These are phyloP conservation scores for Blastobotrys parvus DNA, from an alignment of 805 yeast genomes.

Conservation along the genomic window DNA sequence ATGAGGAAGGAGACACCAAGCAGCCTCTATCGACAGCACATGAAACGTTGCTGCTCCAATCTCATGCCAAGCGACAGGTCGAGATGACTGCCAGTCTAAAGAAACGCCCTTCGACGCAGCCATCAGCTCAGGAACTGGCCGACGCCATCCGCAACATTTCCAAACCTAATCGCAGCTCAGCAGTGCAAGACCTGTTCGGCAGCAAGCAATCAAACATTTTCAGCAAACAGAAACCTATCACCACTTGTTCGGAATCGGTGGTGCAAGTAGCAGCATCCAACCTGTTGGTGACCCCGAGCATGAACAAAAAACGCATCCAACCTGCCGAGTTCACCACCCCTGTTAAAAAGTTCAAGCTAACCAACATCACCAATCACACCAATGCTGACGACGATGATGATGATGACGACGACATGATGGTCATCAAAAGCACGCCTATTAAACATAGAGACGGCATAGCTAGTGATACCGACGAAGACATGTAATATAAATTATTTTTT, in stretches of 20 bases:
- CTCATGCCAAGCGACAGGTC: slow-evolving; percentile 16
- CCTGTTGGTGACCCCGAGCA: neutral
- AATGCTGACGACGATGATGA: slow-evolving; percentile 8
- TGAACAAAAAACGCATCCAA: neutral
- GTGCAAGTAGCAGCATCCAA: neutral
- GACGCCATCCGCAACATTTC: slow-evolving; percentile 16
- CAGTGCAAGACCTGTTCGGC: slow-evolving; percentile 2
- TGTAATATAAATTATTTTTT: too few relatives aligned
- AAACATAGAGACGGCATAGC: too few relatives aligned
- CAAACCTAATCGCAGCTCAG: slow-evolving; percentile 13
- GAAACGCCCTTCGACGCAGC: neutral
- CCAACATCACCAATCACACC: neutral
- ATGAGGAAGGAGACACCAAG: neutral
- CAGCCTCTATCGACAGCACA: neutral
- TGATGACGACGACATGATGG: too few relatives aligned
- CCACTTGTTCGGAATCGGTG: neutral
- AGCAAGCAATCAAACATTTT: neutral
- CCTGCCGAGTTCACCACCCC: neutral
- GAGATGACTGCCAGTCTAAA: slow-evolving; percentile 9
- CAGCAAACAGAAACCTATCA: neutral
- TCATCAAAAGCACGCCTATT: neutral
- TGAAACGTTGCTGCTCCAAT: neutral
- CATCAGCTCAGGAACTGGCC: slow-evolving; percentile 13
- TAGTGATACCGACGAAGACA: too few relatives aligned
- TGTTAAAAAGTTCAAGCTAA: neutral